phyloP scores from a whole-genome alignment of 805 yeast genomes.

The Phaffomyces antillensis region DNA sequence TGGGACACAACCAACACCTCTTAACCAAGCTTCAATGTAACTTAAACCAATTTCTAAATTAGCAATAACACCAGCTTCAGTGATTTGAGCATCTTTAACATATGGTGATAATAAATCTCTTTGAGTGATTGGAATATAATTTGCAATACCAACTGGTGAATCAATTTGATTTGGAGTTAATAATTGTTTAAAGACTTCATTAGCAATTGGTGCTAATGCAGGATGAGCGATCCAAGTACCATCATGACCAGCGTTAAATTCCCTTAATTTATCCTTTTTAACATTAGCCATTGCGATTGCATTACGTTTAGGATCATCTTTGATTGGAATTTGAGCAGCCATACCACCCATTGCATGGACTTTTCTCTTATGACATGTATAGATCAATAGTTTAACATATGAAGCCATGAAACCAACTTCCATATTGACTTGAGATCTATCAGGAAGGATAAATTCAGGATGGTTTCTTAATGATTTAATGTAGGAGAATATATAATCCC shows the following conservation, averaged over 20 bases:
- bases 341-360: conserved; percentile 88
- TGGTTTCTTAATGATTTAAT: conserved; percentile 69
- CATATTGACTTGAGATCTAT: conserved; percentile 75
- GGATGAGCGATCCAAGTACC: conserved; percentile 92
- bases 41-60: conserved; percentile 71
- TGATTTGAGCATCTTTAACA: conserved; percentile 56
- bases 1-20: conserved; percentile 81
- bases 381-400: conserved; percentile 65
- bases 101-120: conserved; percentile 55
- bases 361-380: conserved; percentile 68
- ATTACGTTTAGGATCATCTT: conserved; percentile 58
- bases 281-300: conserved; percentile 65
- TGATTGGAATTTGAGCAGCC: conserved; percentile 85
- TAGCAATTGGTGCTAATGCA: conserved; percentile 67
- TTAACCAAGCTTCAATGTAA: conserved; percentile 81
- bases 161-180: conserved; percentile 75
- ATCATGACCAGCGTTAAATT: conserved; percentile 74
- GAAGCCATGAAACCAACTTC: conserved; percentile 74
- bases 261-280: conserved; percentile 67
- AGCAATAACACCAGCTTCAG: conserved; percentile 62
- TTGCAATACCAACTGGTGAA: conserved; percentile 24
- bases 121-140: conserved; percentile 42
- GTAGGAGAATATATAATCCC: conserved; percentile 83
- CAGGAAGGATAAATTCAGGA: conserved; percentile 64
- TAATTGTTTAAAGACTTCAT: conserved; percentile 69